Evolutionary conservation across 495 filamentous ascomycete genomes (phyloP).

Genomic region (Cetradonia linearis): DNA sequence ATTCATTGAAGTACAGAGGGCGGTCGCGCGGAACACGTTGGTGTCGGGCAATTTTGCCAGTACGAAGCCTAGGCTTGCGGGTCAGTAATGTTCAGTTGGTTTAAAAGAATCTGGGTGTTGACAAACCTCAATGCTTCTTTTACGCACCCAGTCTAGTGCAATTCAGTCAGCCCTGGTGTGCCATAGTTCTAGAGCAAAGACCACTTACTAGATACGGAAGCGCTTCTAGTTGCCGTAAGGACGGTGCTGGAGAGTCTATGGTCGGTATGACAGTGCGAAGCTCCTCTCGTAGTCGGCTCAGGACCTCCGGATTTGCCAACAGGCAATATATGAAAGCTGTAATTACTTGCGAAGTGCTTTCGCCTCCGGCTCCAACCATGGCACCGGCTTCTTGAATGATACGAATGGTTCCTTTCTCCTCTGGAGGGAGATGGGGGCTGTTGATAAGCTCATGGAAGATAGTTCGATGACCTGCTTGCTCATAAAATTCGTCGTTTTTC

Average conservation of each 20-base stretch:
- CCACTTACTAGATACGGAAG: slow-evolving; percentile 38
- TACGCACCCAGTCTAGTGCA: slow-evolving; percentile 15
- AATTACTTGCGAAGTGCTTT: slow-evolving; percentile 19
- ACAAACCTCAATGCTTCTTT: slow-evolving; percentile 17
- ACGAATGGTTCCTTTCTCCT: slow-evolving; percentile 16
- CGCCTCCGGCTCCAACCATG: slow-evolving; percentile 19
- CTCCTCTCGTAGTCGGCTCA: slow-evolving; percentile 25
- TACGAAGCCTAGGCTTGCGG: slow-evolving; percentile 12
- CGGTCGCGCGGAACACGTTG: slow-evolving; percentile 27
- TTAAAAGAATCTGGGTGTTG: too few relatives aligned
- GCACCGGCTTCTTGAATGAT: slow-evolving; percentile 21
- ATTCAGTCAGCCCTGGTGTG: not conserved
- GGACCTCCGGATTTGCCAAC: slow-evolving; percentile 15
- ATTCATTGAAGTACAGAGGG: slow-evolving; percentile 16
- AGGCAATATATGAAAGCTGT: slow-evolving; percentile 15
- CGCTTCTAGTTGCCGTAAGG: slow-evolving; percentile 38
- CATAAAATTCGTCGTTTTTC: slow-evolving; percentile 19
- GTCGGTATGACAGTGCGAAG: slow-evolving; percentile 29
- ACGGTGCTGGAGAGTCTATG: slow-evolving; percentile 22
- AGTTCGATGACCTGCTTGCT: slow-evolving; percentile 18
- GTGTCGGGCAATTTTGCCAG: slow-evolving; percentile 29
- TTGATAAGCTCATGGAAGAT: slow-evolving; percentile 22
- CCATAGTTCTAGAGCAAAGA: not conserved
- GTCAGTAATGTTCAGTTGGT: not conserved
- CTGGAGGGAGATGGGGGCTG: slow-evolving; percentile 12